Base-by-base conservation (phyloP, 2,329 filamentous ascomycete species). In the Beauveria brongniartii region DNA sequence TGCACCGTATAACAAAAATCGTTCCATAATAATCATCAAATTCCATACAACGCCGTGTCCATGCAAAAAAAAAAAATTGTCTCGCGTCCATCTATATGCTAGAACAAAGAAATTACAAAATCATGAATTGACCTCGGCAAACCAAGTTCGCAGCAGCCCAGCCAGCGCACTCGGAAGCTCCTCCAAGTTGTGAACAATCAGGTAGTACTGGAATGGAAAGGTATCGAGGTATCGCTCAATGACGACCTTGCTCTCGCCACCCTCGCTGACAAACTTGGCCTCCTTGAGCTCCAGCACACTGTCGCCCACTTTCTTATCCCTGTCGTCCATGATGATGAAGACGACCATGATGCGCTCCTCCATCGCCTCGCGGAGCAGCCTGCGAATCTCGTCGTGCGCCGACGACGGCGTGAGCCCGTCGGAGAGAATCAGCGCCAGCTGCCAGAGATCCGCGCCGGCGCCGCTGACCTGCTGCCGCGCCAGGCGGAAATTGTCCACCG, bases 291-390 rank as follows among this genome's bases (percentile, higher is more conserved):
- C 92, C 69, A 97, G 75, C 63, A 99, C 95, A 68, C 86, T 89
- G 63, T 85, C 81, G 52, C 80, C 81, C 70, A 73, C 73, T 66
- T 72, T 73, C 65, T 71, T 73, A 37, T 69, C 68, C 22, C 75
- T 77, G 67, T 84, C 82, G 77, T 99, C 94, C 70, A 99, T 91
- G 69, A 99, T 89, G 68, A 99, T 91, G 73, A 99, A 99, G 6
- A 99, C 93, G 64, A 97, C 87, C 91, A 99, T 97, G 71, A 99
- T 95, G 18, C 92, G 82, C 75, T 97, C 91, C 73, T 97, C 92
- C 69, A 92, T 86, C 1, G 94, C 93, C 74, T 93, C 88, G 10
- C 94, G 82, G 12, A 99, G 85, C 24, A 97, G 81, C 5, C 91
- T 81, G 18, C 90, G 83, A 66, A 99, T 92, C 5, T 84, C 81